Evolutionary conservation across 192 early-diverging fungal species (phyloP).

Genomic region (Backusella circina): DNA sequence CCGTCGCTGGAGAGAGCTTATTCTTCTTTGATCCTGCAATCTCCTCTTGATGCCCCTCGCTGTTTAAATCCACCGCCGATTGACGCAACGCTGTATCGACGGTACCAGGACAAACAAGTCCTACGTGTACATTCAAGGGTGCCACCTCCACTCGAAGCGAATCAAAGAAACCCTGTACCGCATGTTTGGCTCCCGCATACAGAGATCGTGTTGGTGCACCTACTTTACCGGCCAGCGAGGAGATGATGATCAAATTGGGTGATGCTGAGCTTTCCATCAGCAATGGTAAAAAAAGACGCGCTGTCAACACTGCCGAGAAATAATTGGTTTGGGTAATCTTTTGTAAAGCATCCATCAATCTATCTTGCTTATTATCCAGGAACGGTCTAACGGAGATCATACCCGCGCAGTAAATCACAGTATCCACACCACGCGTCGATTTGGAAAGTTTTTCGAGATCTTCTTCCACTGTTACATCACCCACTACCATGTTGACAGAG

Average conservation of each 20-base stretch:
- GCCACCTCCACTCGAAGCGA: slow-evolving; percentile 76
- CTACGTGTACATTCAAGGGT: slow-evolving; percentile 56
- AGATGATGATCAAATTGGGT: slow-evolving; percentile 66
- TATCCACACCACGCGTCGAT: slow-evolving; percentile 51
- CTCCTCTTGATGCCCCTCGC: background rate
- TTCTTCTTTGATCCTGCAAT: slow-evolving; percentile 50
- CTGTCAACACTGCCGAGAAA: slow-evolving; percentile 47
- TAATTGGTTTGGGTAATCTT: slow-evolving; percentile 58
- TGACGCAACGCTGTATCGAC: slow-evolving; percentile 69
- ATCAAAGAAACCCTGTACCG: slow-evolving; percentile 79
- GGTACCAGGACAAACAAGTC: slow-evolving; percentile 67
- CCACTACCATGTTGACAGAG: slow-evolving; percentile 34
- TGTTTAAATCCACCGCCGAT: slow-evolving; percentile 57
- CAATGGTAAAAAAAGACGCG: slow-evolving; percentile 52
- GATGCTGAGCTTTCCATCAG: slow-evolving; percentile 39
- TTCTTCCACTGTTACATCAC: slow-evolving; percentile 53
- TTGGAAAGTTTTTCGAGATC: slow-evolving; percentile 45
- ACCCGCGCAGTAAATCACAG: slow-evolving; percentile 75
- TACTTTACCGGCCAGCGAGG: slow-evolving; percentile 68
- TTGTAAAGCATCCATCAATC: slow-evolving; percentile 30
- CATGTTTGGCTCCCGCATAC: slow-evolving; percentile 80
- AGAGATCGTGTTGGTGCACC: slow-evolving; percentile 75
- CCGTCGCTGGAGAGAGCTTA: slow-evolving; percentile 55
- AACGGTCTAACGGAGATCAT: slow-evolving; percentile 71
- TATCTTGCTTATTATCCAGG: slow-evolving; percentile 30